These are phyloP conservation scores for Phaeodactylum tricornutum DNA, from an alignment of 108 stramenopile genomes.

Conservation along the genomic window DNA sequence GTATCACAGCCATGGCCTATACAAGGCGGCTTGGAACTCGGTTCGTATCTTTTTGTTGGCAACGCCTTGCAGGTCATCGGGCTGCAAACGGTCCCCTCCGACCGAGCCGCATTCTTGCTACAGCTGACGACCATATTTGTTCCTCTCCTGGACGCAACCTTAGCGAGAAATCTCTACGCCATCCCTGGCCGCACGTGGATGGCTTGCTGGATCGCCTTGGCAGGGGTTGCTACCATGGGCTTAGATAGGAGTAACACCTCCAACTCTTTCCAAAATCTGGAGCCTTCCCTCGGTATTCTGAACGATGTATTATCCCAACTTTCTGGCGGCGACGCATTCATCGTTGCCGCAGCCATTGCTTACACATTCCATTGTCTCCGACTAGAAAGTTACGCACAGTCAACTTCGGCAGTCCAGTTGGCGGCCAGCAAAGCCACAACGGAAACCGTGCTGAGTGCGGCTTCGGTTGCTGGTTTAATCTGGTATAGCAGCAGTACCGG, in stretches of 20 bases:
- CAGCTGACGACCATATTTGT: constrained; percentile 73
- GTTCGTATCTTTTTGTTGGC: constrained; percentile 69
- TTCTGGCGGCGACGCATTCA: constrained; percentile 44
- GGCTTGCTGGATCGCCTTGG: constrained; percentile 53
- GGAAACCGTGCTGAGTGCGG: constrained; percentile 39
- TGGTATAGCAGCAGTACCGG: not conserved
- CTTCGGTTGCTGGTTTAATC: constrained; percentile 18
- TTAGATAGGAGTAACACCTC: constrained; percentile 17
- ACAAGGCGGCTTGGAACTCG: constrained; percentile 62
- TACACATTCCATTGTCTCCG: constrained; percentile 74
- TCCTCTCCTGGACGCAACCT: constrained; percentile 34
- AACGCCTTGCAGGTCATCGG: constrained; percentile 74
- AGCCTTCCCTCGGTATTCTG: not conserved
- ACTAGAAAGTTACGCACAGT: constrained; percentile 51
- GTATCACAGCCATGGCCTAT: constrained; percentile 1
- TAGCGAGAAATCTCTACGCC: constrained; percentile 12
- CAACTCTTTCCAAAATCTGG: not conserved
- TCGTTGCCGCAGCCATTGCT: constrained; percentile 46
- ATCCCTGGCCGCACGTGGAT: constrained; percentile 40
- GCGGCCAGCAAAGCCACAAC: constrained; percentile 58
- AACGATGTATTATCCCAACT: constrained; percentile 6
- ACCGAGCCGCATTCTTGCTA: constrained; percentile 73
- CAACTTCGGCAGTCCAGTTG: constrained; percentile 31
- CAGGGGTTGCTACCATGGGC: constrained; percentile 58
- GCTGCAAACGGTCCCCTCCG: constrained; percentile 63